Evolutionary conservation across 129 eudicot genomes (phyloP).

Genomic region (Scalesia atractyloides): DNA sequence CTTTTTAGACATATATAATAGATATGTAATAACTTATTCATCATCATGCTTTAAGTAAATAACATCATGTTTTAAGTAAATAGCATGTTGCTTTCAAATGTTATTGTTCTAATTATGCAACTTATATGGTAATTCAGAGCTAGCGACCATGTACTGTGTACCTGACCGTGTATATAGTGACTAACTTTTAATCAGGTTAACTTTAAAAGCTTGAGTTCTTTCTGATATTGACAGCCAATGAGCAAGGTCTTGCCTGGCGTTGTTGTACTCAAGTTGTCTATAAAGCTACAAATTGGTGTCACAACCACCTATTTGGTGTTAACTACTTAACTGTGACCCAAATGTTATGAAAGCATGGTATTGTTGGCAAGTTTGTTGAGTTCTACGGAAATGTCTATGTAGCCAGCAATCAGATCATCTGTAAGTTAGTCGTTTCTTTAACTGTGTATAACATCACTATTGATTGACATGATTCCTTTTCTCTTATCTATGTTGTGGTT

Average conservation of each 20-base stretch:
- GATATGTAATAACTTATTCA: too few species aligned
- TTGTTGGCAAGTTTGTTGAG: slow-evolving; percentile 98
- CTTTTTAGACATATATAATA: too few species aligned
- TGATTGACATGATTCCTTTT: not conserved
- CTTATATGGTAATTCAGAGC: too few species aligned
- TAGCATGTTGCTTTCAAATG: too few species aligned
- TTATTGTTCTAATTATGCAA: too few species aligned
- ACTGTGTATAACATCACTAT: not conserved
- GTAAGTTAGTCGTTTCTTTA: not conserved
- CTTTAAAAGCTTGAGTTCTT: too few species aligned
- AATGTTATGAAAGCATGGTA: slow-evolving; percentile 97
- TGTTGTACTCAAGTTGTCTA: slow-evolving; percentile 82
- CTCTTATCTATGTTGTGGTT: too few species aligned
- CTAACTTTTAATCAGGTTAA: too few species aligned
- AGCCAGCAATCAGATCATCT: not conserved
- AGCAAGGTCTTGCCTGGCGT: slow-evolving; percentile 99
- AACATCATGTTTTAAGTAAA: too few species aligned
- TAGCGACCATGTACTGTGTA: too few species aligned
- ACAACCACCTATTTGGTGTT: slow-evolving; percentile 98
- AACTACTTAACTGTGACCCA: slow-evolving; percentile 66
- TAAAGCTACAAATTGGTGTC: slow-evolving; percentile 86
- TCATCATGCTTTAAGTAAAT: too few species aligned
- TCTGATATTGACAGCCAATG: slow-evolving; percentile 74
- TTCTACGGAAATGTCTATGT: slow-evolving; percentile 61
- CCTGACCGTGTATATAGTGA: too few species aligned